Evolutionary conservation across 2,329 filamentous ascomycete species (phyloP), one percentile per base, ranked within the genome.

Genomic region (Neurospora sp.): DNA sequence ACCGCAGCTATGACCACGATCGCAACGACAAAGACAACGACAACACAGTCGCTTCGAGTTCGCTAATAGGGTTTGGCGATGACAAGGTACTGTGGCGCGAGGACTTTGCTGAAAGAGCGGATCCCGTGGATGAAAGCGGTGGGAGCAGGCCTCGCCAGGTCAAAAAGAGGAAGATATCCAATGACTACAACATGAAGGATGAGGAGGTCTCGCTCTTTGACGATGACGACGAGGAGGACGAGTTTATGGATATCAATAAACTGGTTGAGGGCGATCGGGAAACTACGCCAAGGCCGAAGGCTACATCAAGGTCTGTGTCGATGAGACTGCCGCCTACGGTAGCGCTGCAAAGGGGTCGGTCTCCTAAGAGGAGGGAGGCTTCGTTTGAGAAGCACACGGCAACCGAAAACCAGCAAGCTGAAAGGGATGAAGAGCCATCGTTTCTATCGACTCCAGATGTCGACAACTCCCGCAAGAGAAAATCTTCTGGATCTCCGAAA

Each of bases 231-330:
- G 78, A 80, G 4, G 77, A 82, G 15, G 82, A 83, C 40, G 82
- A 84, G 19, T 88, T 86, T 66, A 85, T 84, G 0, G 86, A 88
- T 72, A 83, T 88, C 8, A 82, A 84, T 72, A 80, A 86, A 17
- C 67, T 75, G 1, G 67, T 75, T n/a, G 6, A 33, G 6, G 52
- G 8, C 3, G 52, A 36, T 62, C 28, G 28, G 52, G 6, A 62
- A 17, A 62, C 1, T 2, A 62, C 52, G 3, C 52, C 52, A 6
- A 62, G 15, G 6, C 23, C 52, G 3, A 36, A 62, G 15, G 12
- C 52, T 62, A 10, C 52, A 62, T 36, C 52, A 2, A 10, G 52
- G 52, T n/a, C 15, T 17, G 52, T 62, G 23, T 62, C 52, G 3
- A 62, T 6, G 3, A 33, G 23, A 1, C 15, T 36, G 52, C 52